Conservation (phyloP, 2,329 filamentous ascomycete species). For the Hysterium pulicare region DNA sequence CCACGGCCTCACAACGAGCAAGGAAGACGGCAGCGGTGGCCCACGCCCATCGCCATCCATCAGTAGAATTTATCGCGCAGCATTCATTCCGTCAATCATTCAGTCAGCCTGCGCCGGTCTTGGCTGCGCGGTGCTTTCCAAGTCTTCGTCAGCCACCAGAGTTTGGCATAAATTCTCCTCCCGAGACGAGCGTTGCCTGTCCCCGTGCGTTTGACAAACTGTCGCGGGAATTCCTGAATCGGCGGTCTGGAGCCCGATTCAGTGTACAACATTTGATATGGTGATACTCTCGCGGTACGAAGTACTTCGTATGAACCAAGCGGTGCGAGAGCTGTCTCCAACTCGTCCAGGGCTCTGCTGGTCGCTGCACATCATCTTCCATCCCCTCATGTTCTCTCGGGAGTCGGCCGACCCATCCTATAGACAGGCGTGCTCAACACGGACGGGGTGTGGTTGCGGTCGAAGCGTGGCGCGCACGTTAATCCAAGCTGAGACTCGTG, state of each 20-base stretch:
- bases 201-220: constrained; percentile 1
- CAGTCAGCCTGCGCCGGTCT: neutral
- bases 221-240: neutral
- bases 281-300: neutral
- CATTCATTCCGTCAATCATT: neutral
- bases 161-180: constrained; percentile 1
- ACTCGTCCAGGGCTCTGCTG: neutral
- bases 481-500: neutral
- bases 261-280: too few relatives aligned
- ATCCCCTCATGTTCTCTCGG: neutral
- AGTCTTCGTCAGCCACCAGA: neutral
- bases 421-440: neutral
- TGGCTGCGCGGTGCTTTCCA: neutral
- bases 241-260: neutral
- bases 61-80: too few relatives aligned
- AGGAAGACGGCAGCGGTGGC: too few relatives aligned
- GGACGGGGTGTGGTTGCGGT: neutral
- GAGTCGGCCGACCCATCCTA: neutral
- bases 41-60: neutral
- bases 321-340: neutral
- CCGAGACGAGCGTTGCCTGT: neutral
- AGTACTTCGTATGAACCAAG: too few relatives aligned
- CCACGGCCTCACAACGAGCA: too few relatives aligned
- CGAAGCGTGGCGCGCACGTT: neutral
- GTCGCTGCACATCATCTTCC: neutral